phyloP scores from a whole-genome alignment of 176 grass and related monocot genomes.

The Oryza australiensis region DNA sequence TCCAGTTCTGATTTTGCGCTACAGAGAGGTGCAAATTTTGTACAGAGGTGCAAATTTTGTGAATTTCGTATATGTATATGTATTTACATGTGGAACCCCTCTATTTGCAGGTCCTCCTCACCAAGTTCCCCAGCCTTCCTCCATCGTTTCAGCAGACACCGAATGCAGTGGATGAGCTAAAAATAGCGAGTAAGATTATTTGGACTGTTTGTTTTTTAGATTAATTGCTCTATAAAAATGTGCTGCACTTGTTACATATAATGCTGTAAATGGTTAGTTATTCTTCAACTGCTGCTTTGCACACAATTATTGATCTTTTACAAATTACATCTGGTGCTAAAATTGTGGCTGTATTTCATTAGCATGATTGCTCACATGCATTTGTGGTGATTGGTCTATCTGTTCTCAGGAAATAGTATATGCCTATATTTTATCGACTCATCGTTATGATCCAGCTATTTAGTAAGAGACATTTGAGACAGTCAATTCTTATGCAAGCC shows the following conservation, averaged over 20 bases:
- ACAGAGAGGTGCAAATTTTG: not conserved
- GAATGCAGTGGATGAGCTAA: conserved; percentile 75
- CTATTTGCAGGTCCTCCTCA: conserved; percentile 69
- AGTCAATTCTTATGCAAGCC: not conserved
- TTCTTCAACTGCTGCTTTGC: not conserved
- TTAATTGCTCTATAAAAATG: not conserved
- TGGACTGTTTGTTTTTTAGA: not conserved
- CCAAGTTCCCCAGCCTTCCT: conserved; percentile 88
- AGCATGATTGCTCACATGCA: not conserved
- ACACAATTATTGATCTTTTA: not conserved
- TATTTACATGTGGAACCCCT: conserved; percentile 2
- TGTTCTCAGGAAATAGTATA: not conserved
- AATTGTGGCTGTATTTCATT: not conserved
- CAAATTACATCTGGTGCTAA: not conserved
- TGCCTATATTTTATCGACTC: not conserved
- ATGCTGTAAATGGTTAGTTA: not conserved
- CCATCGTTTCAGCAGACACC: conserved; percentile 75
- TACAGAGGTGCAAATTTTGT: not conserved
- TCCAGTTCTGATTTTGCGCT: not conserved
- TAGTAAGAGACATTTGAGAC: not conserved
- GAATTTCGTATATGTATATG: not conserved
- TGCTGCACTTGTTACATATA: not conserved
- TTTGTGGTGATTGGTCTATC: not conserved
- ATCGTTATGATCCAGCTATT: not conserved
- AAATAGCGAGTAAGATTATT: conserved; percentile 67